Conservation (phyloP, 371 early-diverging fungal genomes). For the Encephalitozoon romaleae region DNA sequence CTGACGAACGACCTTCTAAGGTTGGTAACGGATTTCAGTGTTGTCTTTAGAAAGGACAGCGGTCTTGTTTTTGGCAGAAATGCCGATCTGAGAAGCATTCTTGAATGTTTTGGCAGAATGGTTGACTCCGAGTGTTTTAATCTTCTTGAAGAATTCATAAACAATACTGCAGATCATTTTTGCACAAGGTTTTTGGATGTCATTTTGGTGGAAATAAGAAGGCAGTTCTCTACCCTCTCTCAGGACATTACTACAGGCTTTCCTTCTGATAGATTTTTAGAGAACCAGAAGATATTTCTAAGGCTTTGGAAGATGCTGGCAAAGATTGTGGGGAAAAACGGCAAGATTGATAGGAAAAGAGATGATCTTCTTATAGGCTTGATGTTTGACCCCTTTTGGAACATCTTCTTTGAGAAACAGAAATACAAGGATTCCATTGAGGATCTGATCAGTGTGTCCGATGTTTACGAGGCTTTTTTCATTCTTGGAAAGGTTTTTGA, state of each 20-base stretch:
- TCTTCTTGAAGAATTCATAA: not conserved
- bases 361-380: not conserved
- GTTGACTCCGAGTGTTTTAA: not conserved
- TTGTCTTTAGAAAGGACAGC: not conserved
- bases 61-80: not conserved
- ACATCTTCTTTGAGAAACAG: not conserved
- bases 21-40: not conserved
- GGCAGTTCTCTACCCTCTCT: not conserved
- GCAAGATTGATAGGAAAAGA: too few species aligned
- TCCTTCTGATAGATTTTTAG: not conserved
- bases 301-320: not conserved
- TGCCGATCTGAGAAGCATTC: not conserved
- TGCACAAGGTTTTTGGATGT: not conserved
- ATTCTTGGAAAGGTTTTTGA: slow-evolving; percentile 8
- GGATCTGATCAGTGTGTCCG: not conserved
- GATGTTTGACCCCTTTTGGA: not conserved
- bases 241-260: not conserved
- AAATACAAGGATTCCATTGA: not conserved
- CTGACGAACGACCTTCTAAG: not conserved
- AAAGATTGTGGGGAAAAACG: not conserved
- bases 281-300: not conserved
- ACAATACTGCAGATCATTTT: not conserved
- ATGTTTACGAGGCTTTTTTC: not conserved
- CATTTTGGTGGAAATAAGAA: not conserved
- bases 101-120: not conserved